Conservation (phyloP, 2,329 filamentous ascomycete species). For the Cryphonectria japonica region DNA sequence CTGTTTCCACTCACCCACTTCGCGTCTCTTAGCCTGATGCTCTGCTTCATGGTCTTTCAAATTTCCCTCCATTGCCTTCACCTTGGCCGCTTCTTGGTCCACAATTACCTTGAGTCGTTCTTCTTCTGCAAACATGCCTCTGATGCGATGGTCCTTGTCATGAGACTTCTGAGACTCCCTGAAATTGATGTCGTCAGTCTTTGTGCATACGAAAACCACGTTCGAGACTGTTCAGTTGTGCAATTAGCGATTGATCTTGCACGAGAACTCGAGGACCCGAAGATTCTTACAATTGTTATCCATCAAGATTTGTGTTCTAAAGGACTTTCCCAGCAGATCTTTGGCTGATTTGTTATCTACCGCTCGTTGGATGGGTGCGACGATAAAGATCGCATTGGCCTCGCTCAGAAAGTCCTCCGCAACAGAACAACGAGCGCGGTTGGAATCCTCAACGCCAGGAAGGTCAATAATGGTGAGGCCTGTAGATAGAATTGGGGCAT, state of each 20-base stretch:
- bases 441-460: slow-evolving; percentile 50
- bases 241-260: neutral
- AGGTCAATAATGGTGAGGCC: slow-evolving; percentile 50
- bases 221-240: slow-evolving; percentile 35
- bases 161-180: neutral
- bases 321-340: slow-evolving; percentile 57
- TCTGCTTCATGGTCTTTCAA: neutral
- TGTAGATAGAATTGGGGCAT: slow-evolving; percentile 39
- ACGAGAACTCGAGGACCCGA: too few relatives aligned
- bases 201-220: slow-evolving; percentile 66
- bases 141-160: slow-evolving; percentile 17
- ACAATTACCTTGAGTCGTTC: neutral
- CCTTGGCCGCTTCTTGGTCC: neutral
- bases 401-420: slow-evolving; percentile 63
- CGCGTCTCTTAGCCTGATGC: neutral
- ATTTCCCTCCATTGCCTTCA: neutral
- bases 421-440: slow-evolving; percentile 41
- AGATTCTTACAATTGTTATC: slow-evolving; percentile 40
- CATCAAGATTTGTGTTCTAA: slow-evolving; percentile 62
- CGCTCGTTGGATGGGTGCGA: slow-evolving; percentile 63
- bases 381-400: slow-evolving; percentile 63
- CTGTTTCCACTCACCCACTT: neutral
- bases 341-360: slow-evolving; percentile 64
- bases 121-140: neutral
- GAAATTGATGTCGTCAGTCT: slow-evolving; percentile 60